phyloP scores from a whole-genome alignment of 345 rosid genomes.

The Hibiscus trionum region DNA sequence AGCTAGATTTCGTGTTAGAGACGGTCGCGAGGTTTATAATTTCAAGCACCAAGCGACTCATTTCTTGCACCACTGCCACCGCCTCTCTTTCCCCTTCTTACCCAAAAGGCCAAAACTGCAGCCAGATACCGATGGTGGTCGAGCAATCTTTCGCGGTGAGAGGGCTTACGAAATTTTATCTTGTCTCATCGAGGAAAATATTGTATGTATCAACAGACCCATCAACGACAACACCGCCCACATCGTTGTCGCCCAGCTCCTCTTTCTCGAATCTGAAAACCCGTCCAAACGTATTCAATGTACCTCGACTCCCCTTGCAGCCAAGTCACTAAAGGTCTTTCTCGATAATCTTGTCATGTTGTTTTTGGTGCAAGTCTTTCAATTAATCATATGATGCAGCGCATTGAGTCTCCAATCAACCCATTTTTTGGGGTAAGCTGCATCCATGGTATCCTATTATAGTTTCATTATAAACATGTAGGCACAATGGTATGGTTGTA shows the following conservation, averaged over 20 bases:
- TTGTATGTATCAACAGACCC: conserved; percentile 87
- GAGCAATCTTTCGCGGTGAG: conserved; percentile 99
- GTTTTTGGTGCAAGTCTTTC: too few relatives aligned
- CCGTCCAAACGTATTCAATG: conserved; percentile 97
- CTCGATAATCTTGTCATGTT: too few relatives aligned
- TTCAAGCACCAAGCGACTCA: neutral
- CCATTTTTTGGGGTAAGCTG: too few relatives aligned
- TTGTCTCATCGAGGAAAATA: conserved; percentile 85
- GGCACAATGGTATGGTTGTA: too few relatives aligned
- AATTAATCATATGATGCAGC: too few relatives aligned
- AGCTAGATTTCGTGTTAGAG: neutral
- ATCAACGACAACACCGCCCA: conserved; percentile 87
- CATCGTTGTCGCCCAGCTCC: conserved; percentile 97
- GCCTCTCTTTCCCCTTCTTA: neutral
- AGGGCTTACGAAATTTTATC: conserved; percentile 96
- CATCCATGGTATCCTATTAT: too few relatives aligned
- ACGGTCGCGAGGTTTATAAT: conserved; percentile 6
- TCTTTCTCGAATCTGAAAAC: conserved; percentile 94
- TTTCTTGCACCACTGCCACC: neutral
- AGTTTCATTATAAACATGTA: too few relatives aligned
- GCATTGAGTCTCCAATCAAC: too few relatives aligned
- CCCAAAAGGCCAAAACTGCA: conserved; percentile 19
- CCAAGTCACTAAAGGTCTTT: conserved; percentile 85
- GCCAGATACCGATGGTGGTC: conserved; percentile 88
- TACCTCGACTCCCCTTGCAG: conserved; percentile 98